These are phyloP conservation scores for Daucus carota DNA, from an alignment of 129 eudicot species.

Conservation along the genomic window DNA sequence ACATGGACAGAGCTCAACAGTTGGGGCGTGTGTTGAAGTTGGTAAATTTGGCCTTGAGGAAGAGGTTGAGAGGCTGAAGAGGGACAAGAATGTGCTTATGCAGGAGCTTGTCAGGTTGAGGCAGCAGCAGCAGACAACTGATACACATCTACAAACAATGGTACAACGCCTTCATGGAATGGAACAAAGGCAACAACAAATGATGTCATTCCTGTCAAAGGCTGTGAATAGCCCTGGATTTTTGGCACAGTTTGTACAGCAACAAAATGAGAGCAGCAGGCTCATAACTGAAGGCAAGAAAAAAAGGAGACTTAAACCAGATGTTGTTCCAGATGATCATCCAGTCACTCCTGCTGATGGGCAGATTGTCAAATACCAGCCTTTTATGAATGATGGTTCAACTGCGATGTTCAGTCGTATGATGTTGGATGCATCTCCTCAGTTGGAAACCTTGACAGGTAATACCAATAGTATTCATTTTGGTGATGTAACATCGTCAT, in stretches of 20 bases:
- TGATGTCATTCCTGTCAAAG: constrained; percentile 22
- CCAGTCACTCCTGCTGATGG: constrained; percentile 11
- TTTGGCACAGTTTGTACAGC: constrained; percentile 26
- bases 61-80: constrained; percentile 24
- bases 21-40: constrained; percentile 11
- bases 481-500: constrained; percentile 25
- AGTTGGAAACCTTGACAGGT: constrained; percentile 28
- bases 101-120: constrained; percentile 23
- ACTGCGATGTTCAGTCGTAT: constrained; percentile 62
- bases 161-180: constrained; percentile 25
- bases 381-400: constrained; percentile 58
- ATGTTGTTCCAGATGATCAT: constrained; percentile 4
- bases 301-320: constrained; percentile 21
- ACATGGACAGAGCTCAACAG: constrained; percentile 11
- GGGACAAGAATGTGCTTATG: constrained; percentile 26
- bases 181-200: constrained; percentile 28
- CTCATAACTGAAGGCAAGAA: constrained; percentile 22
- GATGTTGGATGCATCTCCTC: constrained; percentile 45
- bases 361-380: constrained; percentile 72
- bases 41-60: constrained; percentile 18
- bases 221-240: constrained; percentile 18
- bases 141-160: constrained; percentile 20
- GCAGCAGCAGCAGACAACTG: constrained; percentile 25
- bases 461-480: constrained; percentile 15
- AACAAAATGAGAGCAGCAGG: constrained; percentile 17